Evolutionary conservation across 1,139 yeast species (phyloP), one percentile per base, ranked within the genome.

Genomic region (Arxiozyma slooffiae): DNA sequence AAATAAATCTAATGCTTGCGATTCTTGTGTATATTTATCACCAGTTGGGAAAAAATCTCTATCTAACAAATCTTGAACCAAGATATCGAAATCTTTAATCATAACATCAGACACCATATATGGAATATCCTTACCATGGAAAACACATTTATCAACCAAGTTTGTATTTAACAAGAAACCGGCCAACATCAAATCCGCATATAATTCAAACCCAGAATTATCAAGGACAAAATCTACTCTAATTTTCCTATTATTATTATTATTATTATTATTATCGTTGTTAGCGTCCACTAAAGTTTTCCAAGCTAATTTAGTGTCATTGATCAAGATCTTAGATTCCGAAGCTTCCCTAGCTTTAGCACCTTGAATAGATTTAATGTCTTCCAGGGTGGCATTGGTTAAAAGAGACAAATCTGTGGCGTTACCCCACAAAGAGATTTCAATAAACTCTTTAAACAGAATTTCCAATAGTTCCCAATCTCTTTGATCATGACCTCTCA

Each of bases 21-120:
- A 52, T 38, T 73, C 77, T 8, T 58, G 67, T 9, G 71, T 72
- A 59, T 74, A 69, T 6, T 72, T 70, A 6, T 76, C 73, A 4
- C 74, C 71, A 2, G 55, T 50, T 20, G 74, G 71, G 70, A 85
- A 88, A 56, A 81, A 74, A 5, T 66, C 52, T 4, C 71, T 60
- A 60, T 82, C 79, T 21, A 62, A 64, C 60, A 92, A 73, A 60
- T 87, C 88, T 37, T 70, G 61, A 37, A 88, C 63, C 51, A 89
- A 71, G 42, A 75, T 69, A 45, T 74, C 73, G 57, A 87, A 80
- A 68, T 92, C 99, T 59, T 82, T 81, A 24, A 87, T 79, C 79
- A 89, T 81, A 16, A 94, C 94, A 67, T 92, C 99, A 60, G 96
- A 86, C 21, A 92, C 98, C 82, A 92, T 90, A 95, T 97, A 92